Evolutionary conservation across 495 filamentous ascomycete genomes (phyloP).

Genomic region (Zalerion maritima): DNA sequence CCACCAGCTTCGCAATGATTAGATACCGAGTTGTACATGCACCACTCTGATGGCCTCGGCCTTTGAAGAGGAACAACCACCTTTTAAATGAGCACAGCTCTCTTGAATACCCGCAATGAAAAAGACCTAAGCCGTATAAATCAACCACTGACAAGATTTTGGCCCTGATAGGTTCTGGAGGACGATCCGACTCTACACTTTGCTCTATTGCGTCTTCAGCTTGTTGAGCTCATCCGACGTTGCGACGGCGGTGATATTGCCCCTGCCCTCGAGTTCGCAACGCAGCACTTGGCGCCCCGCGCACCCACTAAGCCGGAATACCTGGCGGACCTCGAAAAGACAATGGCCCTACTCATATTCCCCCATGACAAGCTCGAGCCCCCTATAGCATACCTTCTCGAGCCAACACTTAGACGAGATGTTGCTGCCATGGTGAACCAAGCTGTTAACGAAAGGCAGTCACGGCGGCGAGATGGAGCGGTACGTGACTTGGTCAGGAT

Average conservation of each 20-base stretch:
- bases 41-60: constrained; percentile 92
- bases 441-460: constrained; percentile 61
- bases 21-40: constrained; percentile 84
- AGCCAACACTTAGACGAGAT: constrained; percentile 64
- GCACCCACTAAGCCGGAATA: constrained; percentile 72
- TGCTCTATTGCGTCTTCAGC: constrained; percentile 72
- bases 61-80: constrained; percentile 85
- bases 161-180: constrained; percentile 59
- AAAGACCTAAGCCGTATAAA: constrained; percentile 5
- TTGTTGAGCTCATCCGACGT: constrained; percentile 80
- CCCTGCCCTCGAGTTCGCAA: constrained; percentile 76
- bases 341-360: constrained; percentile 85
- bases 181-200: constrained; percentile 76
- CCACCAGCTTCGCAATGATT: constrained; percentile 61
- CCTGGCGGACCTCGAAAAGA: constrained; percentile 75
- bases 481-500: constrained; percentile 66
- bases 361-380: constrained; percentile 57
- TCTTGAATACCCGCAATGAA: too few species aligned
- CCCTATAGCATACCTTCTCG: constrained; percentile 57
- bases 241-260: constrained; percentile 63
- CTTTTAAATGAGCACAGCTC: constrained; percentile 77
- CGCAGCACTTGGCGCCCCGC: constrained; percentile 68
- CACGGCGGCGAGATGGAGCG: constrained; percentile 60
- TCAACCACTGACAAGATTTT: too few species aligned
- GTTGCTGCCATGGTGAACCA: constrained; percentile 78